A percentile compares a stretch with the other conserved stretches of the same genome.
Evolutionary conservation across 2,329 filamentous ascomycete species (phyloP).

Genomic region (Penicillium freii): DNA sequence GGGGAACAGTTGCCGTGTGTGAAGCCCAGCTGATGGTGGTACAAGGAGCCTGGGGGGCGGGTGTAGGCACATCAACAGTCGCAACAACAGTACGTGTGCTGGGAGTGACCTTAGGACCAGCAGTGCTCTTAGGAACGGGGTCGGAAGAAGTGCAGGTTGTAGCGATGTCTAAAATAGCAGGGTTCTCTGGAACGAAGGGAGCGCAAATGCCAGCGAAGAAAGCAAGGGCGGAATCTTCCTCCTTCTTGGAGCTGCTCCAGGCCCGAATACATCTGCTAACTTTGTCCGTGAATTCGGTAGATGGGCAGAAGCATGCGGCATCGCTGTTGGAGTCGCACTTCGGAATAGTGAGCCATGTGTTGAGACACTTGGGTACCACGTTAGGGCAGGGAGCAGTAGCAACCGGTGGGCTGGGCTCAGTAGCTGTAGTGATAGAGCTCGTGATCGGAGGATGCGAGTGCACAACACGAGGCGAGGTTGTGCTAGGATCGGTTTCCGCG

Average conservation of each 20-base stretch:
- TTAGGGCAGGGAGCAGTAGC: constrained; percentile 52
- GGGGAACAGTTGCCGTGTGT: constrained; percentile 41
- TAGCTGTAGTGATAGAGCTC: not conserved
- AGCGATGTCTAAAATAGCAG: constrained; percentile 57
- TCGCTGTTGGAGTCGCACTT: constrained; percentile 81
- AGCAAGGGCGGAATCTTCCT: constrained; percentile 66
- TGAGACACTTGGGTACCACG: constrained; percentile 80
- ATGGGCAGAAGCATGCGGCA: constrained; percentile 78
- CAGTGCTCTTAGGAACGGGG: constrained; percentile 30
- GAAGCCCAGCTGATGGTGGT: constrained; percentile 39
- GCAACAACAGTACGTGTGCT: not conserved
- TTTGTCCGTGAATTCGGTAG: constrained; percentile 68
- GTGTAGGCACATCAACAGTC: not conserved
- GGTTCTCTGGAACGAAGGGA: constrained; percentile 68
- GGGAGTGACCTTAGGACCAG: not conserved
- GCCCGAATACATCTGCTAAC: constrained; percentile 77
- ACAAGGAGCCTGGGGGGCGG: constrained; percentile 25
- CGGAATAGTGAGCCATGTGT: constrained; percentile 74
- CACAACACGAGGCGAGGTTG: not conserved
- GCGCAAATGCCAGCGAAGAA: constrained; percentile 92
- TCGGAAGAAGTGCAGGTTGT: constrained; percentile 47
- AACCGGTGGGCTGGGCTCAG: constrained; percentile 15
- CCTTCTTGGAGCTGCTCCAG: constrained; percentile 63
- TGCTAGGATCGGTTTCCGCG: not conserved
- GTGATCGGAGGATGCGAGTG: not conserved